phyloP scores from a whole-genome alignment of 2,329 filamentous ascomycete genomes.

The Dryadomyces quercivorus region DNA sequence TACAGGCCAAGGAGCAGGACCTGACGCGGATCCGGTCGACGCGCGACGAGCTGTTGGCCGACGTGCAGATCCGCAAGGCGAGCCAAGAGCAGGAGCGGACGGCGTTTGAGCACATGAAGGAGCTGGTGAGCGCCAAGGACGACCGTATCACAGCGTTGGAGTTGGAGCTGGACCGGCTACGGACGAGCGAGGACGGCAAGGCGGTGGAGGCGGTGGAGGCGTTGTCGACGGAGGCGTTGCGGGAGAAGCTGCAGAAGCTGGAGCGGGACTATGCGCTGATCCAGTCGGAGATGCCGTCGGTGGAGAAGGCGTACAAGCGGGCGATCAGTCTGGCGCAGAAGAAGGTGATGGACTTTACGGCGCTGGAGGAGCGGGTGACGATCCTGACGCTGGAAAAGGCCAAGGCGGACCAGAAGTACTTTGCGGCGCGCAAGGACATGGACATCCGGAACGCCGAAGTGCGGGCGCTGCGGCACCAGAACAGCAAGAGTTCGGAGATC shows the following conservation, averaged over 20 bases:
- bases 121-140: conserved; percentile 67
- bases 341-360: conserved; percentile 67
- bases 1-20: conserved; percentile 72
- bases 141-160: conserved; percentile 73
- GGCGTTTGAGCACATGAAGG: conserved; percentile 62
- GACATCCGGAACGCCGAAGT: conserved; percentile 76
- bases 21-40: conserved; percentile 72
- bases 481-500: conserved; percentile 83
- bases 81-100: conserved; percentile 64
- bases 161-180: conserved; percentile 64
- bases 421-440: conserved; percentile 87
- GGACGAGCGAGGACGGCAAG: conserved; percentile 32
- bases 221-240: conserved; percentile 58
- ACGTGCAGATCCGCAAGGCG: conserved; percentile 67
- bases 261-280: conserved; percentile 73
- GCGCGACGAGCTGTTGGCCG: conserved; percentile 75
- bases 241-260: conserved; percentile 59
- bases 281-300: conserved; percentile 74
- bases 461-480: conserved; percentile 66
- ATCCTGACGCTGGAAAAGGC: conserved; percentile 76
- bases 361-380: conserved; percentile 65
- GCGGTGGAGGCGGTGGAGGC: conserved; percentile 39
- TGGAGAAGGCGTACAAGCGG: conserved; percentile 86
- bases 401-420: conserved; percentile 97
- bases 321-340: conserved; percentile 73